Base-by-base conservation (phyloP, 306 rosid genomes). In the Sphenostylis stenocarpa region DNA sequence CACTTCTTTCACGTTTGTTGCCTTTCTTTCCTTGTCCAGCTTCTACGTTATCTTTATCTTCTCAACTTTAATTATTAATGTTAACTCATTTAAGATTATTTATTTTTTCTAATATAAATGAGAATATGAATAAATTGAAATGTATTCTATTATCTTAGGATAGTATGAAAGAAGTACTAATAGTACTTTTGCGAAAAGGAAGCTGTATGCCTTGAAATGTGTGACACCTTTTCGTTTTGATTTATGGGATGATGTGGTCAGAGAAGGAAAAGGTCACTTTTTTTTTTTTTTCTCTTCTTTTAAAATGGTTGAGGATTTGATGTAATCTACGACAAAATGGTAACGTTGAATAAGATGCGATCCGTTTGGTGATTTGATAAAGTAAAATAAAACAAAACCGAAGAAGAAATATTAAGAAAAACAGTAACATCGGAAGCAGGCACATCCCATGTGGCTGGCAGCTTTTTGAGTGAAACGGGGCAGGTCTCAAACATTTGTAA, bases 1-100 rank as follows among this genome's bases (percentile, higher is more conserved):
- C 31, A 4, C 11, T 7, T 69, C 38, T 19, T 70, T 61, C 57
- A 79, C 72, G 66, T n/a, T 61, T 60, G 65, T 75, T 70, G 13
- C 3, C 2, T 39, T 39, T 9, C 45, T 39, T 39, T 8, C 41
- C 41, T 3, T 29, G 2, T 29, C 4, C 33, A 29, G 29, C 3
- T 29, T 29, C 33, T 29, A 29, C 4, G 0, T 29, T 29, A 29
- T 29, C 33, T 29, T 3, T 29, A 0, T 29, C 33, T 29, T 3
- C 33, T 29, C 33, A 1, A 26, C 28, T 26, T 26, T 26, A 26
- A 26, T n/a, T n/a, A n/a, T n/a, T n/a, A n/a, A n/a, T n/a, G n/a
- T n/a, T n/a, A n/a, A n/a, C n/a, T n/a, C n/a, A n/a, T n/a, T n/a
- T n/a, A n/a, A n/a, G n/a, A n/a, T n/a, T n/a, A n/a, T n/a, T n/a